Conservation (phyloP, 129 eudicot species). For the Helianthus tuberosus region DNA sequence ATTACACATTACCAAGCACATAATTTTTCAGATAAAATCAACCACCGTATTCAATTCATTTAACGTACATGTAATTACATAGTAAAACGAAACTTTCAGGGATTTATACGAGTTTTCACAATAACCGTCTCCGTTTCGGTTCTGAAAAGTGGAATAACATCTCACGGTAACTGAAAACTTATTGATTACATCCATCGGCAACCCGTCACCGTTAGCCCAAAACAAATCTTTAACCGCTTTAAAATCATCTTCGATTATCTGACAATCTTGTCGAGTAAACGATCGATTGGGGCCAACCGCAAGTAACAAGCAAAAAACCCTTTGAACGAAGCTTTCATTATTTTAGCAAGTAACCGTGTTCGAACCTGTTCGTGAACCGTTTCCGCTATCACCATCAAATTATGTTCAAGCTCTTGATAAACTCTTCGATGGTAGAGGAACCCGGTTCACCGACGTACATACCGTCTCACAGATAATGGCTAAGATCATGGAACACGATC, state of each 20-base stretch:
- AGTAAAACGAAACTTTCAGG: too few species aligned
- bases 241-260: constrained; percentile 81
- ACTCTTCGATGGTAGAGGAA: constrained; percentile 79
- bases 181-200: constrained; percentile 74
- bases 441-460: constrained; percentile 78
- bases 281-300: constrained; percentile 92
- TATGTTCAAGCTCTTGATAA: constrained; percentile 81
- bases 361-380: constrained; percentile 77
- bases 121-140: constrained; percentile 73
- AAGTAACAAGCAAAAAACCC: constrained; percentile 88
- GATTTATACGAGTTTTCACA: too few species aligned
- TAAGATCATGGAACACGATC: constrained; percentile 77
- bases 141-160: constrained; percentile 74
- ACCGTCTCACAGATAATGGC: constrained; percentile 76
- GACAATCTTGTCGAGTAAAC: constrained; percentile 73
- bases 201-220: constrained; percentile 97
- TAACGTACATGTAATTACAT: too few species aligned
- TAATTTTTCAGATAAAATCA: too few species aligned
- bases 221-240: constrained; percentile 80
- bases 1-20: too few species aligned
- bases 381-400: constrained; percentile 62
- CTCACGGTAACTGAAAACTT: constrained; percentile 74
- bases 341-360: constrained; percentile 78
- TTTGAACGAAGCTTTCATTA: constrained; percentile 86
- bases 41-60: too few species aligned